Evolutionary conservation across 75 land plant species (phyloP), one percentile per base, ranked within the genome.

Genomic region (Pinus albicaulis): DNA sequence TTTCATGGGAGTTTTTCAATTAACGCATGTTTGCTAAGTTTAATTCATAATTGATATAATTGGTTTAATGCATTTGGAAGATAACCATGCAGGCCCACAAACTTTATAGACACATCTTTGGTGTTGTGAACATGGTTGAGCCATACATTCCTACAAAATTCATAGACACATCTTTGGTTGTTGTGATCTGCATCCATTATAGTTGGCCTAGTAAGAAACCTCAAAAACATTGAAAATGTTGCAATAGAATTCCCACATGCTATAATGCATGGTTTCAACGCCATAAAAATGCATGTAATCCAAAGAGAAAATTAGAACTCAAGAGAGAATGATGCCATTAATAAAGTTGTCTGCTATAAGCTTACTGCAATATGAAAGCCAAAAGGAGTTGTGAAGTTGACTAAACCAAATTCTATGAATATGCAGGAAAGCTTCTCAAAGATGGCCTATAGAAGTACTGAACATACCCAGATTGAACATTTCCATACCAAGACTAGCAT

Each of bases 401-500:
- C 48, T 68, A 41, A 38, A 19, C 13, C 71, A 38, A 28, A 41
- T 38, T 68, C 71, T 66, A 68, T 20, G 70, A 20, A 41, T 68
- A 3, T 19, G 24, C 24, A n/a, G 24, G 41, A 41, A 16, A 38
- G 6, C 52, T 34, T 16, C 11, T 68, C 52, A 68, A 36, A 7
- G 12, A 68, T 23, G n/a, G 38, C 3, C 20, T 1, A 8, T 3
- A 36, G 11, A 68, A 68, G 52, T 5, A 38, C 36, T 62, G 71
- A 76, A 68, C 76, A 74, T 82, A 94, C 97, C 98, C 63, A 96
- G 87, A 79, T 95, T 94, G 79, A 96, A 96, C 99, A 96, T 96
- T 58, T 95, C 95, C 98, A 96, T 94, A 61, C 99, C 99, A 34
- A 96, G 91, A 26, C 98, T 98, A 53, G 98, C 93, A 83, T 96